Percentiles rank a stretch among this genome's conserved stretches.
Conservation (phyloP, 441 rosid genomes). For the Populus hybrid region DNA sequence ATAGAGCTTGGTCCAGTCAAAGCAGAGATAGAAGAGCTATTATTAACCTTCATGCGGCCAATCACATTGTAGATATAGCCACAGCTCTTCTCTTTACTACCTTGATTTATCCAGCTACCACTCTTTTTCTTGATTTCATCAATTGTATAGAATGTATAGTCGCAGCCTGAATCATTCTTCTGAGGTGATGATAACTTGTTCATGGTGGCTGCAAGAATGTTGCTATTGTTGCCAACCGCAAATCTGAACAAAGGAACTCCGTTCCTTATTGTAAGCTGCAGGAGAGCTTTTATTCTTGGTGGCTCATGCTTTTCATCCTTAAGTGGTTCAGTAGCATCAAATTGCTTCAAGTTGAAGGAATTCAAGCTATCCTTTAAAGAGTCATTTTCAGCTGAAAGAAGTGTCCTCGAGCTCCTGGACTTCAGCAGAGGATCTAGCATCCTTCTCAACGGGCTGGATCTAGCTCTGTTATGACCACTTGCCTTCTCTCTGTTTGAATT, state of each 20-base stretch:
- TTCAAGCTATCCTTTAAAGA: conserved; percentile 33
- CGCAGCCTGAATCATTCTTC: conserved; percentile 43
- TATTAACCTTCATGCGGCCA: conserved; percentile 59
- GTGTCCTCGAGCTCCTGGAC: conserved; percentile 34
- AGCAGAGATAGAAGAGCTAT: conserved; percentile 28
- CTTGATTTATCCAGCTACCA: conserved; percentile 70
- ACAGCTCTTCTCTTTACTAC: conserved; percentile 49
- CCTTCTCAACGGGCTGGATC: conserved; percentile 71
- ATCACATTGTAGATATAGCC: conserved; percentile 50
- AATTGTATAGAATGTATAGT: conserved; percentile 60
- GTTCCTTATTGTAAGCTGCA: conserved; percentile 55
- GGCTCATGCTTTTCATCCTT: conserved; percentile 33
- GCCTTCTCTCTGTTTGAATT: conserved; percentile 39
- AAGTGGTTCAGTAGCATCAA: conserved; percentile 21
- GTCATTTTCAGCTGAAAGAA: conserved; percentile 30
- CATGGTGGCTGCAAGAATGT: conserved; percentile 62
- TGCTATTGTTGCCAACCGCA: conserved; percentile 49
- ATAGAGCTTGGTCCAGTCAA: conserved; percentile 23
- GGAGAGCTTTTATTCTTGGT: conserved; percentile 46
- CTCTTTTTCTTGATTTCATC: conserved; percentile 62
- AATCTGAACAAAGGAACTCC: conserved; percentile 72
- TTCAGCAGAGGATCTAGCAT: conserved; percentile 60
- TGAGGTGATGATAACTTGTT: conserved; percentile 29
- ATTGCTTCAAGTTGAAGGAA: conserved; percentile 30
- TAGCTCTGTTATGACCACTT: conserved; percentile 39